phyloP scores from a whole-genome alignment of 768 basidiomycete genomes.

The Cyclocybe cylindracea region DNA sequence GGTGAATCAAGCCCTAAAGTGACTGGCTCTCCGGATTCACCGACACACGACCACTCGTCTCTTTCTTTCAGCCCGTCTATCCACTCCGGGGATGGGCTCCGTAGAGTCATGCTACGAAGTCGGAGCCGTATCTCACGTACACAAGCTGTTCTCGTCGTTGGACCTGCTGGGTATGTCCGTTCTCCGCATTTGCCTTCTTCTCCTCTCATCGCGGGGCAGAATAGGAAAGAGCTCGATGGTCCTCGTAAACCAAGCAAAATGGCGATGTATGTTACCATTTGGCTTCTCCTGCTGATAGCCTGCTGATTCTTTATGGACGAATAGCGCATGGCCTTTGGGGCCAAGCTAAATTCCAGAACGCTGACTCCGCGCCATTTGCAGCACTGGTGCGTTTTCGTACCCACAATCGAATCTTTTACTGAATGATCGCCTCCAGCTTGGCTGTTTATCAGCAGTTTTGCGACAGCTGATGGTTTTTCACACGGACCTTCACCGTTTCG shows the following conservation, averaged over 20 bases:
- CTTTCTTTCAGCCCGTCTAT: conserved; percentile 34
- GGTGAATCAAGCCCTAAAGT: conserved; percentile 22
- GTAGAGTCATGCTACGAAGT: conserved; percentile 44
- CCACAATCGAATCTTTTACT: background rate
- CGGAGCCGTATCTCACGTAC: conserved; percentile 48
- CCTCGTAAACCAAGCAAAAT: conserved; percentile 68
- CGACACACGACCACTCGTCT: conserved; percentile 24
- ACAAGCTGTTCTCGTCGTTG: conserved; percentile 62
- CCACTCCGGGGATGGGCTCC: conserved; percentile 41
- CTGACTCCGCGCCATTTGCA: conserved; percentile 68
- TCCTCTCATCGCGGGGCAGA: conserved; percentile 23
- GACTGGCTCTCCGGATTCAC: conserved; percentile 19
- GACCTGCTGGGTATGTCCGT: conserved; percentile 57
- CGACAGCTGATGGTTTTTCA: conserved; percentile 76
- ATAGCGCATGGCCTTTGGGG: conserved; percentile 74
- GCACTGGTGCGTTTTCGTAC: conserved; percentile 46
- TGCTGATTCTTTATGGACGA: background rate
- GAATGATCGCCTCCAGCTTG: conserved; percentile 40
- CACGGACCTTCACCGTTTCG: conserved; percentile 69
- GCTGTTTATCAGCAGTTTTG: conserved; percentile 69
- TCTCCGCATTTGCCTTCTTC: background rate
- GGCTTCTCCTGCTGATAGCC: background rate
- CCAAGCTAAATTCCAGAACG: conserved; percentile 70
- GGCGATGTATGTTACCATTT: conserved; percentile 50
- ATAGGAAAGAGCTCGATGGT: conserved; percentile 80